Percentiles rank a stretch among this genome's conserved stretches.
Conservation (phyloP, 169 alveolate species). For the Fabrea salina region DNA sequence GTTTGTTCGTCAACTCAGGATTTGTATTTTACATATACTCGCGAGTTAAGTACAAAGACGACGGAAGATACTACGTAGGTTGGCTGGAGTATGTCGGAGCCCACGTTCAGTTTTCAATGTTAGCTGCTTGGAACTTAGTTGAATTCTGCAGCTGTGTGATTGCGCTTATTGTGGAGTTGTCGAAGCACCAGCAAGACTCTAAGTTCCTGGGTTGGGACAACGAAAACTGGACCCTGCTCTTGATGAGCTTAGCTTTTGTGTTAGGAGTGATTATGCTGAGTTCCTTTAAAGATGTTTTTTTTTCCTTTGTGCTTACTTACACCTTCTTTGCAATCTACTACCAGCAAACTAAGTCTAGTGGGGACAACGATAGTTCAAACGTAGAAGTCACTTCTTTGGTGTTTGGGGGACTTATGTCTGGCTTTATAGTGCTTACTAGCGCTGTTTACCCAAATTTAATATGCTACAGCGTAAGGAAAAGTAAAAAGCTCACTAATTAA, state of each 20-base stretch:
- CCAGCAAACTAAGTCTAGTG: not conserved
- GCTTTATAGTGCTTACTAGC: not conserved
- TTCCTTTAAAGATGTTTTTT: constrained; percentile 18
- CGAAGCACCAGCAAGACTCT: not conserved
- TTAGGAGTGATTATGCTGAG: not conserved
- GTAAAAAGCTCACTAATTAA: too few species aligned
- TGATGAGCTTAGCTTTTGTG: not conserved
- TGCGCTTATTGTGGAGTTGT: not conserved
- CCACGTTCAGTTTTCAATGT: constrained; percentile 11
- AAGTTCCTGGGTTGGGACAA: not conserved
- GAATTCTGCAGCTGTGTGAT: not conserved
- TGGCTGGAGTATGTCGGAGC: not conserved
- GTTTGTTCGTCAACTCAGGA: not conserved
- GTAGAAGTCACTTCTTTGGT: not conserved
- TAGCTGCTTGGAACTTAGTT: constrained; percentile 14
- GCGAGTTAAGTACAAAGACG: constrained; percentile 29
- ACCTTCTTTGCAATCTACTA: not conserved
- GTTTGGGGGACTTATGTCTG: not conserved
- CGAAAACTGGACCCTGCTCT: not conserved
- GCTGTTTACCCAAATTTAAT: not conserved
- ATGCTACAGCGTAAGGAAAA: not conserved
- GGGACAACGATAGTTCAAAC: not conserved
- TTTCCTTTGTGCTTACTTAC: not conserved
- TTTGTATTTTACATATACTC: not conserved
- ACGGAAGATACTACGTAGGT: constrained; percentile 19